Evolutionary conservation across 2,329 filamentous ascomycete genomes (phyloP), one percentile per base, ranked within the genome.

Genomic region (Dothistroma septosporum): DNA sequence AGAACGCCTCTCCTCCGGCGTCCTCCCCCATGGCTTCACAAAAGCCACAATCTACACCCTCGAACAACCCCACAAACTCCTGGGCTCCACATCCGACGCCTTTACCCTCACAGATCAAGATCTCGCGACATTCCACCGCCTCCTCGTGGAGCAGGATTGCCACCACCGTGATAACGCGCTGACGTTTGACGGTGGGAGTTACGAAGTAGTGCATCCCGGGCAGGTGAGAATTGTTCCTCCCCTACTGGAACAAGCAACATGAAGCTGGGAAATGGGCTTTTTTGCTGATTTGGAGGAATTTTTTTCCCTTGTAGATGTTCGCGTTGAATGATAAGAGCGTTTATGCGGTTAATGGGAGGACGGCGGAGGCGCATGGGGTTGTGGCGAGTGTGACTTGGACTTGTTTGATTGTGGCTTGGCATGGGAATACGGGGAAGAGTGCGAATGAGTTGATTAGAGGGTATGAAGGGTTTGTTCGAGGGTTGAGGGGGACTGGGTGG

Each of bases 251-350:
- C 16, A 19, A 50, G 12, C 9, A 21, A 28, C 12, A 21, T 6
- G n/a, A 9, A 6, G 11, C 14, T 21, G 21, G 22, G 22, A 6
- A 28, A 2, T 4, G 21, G 12, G 28, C 8, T 53, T 35, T n/a
- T n/a, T n/a, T n/a, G n/a, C n/a, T n/a, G n/a, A n/a, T n/a, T n/a
- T n/a, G n/a, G n/a, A n/a, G n/a, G n/a, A n/a, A n/a, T n/a, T n/a
- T n/a, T n/a, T n/a, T n/a, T n/a, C n/a, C n/a, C n/a, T n/a, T n/a
- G 3, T 19, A 53, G 50, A 53, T 53, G 50, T 53, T 53, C 31
- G 22, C 31, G 4, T 35, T 53, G 31, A 53, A 53, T 21, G 50
- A 53, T 35, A 32, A 35, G 16, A n/a, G 11, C 1, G 31, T 53
- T 5, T 53, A 53, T 35, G 50, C 50, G 5, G 50, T 53, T 7